Evolutionary conservation across 2,329 filamentous ascomycete species (phyloP).

Genomic region (Bipolaris gigantea): DNA sequence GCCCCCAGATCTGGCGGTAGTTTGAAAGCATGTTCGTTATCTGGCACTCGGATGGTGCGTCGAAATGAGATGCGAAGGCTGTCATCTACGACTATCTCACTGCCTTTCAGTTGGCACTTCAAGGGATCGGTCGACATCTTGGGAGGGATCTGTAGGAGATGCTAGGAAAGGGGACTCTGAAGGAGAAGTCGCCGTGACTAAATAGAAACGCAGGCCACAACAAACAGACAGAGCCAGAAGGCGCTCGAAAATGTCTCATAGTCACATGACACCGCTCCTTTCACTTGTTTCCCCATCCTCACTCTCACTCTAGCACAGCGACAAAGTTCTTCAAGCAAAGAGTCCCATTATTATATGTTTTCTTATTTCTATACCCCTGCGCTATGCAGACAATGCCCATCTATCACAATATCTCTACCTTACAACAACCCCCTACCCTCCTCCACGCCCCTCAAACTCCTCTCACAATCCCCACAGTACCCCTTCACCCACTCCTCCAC

Average conservation of each 20-base stretch:
- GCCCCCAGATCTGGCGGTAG: slow-evolving; percentile 18
- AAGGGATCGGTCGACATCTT: neutral
- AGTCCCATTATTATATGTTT: neutral
- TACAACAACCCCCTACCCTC: neutral
- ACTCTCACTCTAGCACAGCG: neutral
- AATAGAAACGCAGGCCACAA: too few relatives aligned
- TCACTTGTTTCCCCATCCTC: too few relatives aligned
- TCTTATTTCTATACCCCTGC: neutral
- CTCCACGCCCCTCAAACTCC: slow-evolving; percentile 18
- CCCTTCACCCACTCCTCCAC: slow-evolving; percentile 60
- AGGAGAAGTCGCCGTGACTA: too few relatives aligned
- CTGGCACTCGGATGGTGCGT: slow-evolving; percentile 21
- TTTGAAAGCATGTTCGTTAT: slow-evolving; percentile 35
- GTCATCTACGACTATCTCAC: slow-evolving; percentile 9
- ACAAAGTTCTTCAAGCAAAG: neutral
- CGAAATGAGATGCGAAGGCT: slow-evolving; percentile 20
- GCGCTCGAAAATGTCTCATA: too few relatives aligned
- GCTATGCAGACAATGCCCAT: slow-evolving; percentile 1
- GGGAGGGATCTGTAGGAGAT: neutral
- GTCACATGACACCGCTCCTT: too few relatives aligned
- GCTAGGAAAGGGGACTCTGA: neutral
- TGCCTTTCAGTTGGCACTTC: neutral
- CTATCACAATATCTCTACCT: slow-evolving; percentile 12
- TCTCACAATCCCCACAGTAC: slow-evolving; percentile 66
- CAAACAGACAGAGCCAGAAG: too few relatives aligned